phyloP scores from a whole-genome alignment of 2,329 filamentous ascomycete genomes.

The Bertia moriformis region DNA sequence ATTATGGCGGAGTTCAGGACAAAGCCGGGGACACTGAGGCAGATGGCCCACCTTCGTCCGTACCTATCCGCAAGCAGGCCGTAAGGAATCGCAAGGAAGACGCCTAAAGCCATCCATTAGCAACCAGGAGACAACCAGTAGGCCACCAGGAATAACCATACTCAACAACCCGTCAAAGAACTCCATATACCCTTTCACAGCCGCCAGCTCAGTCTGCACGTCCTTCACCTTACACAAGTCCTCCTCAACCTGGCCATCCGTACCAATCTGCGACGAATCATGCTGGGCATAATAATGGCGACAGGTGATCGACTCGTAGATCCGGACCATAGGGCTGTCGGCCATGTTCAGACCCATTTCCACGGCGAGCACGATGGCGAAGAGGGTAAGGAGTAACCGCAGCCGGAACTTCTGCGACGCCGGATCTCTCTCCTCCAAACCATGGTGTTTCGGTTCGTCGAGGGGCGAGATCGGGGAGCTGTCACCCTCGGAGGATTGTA shows the following conservation, averaged over 20 bases:
- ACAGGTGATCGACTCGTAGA: slow-evolving; percentile 32
- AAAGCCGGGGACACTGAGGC: slow-evolving; percentile 23
- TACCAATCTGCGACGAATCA: slow-evolving; percentile 24
- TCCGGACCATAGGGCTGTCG: slow-evolving; percentile 26
- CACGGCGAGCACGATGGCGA: slow-evolving; percentile 23
- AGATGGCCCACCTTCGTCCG: slow-evolving; percentile 27
- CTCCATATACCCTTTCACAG: slow-evolving; percentile 31
- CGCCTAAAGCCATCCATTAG: slow-evolving; percentile 11
- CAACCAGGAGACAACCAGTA: neutral
- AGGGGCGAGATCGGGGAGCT: neutral
- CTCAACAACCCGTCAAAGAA: slow-evolving; percentile 27
- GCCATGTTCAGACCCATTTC: slow-evolving; percentile 27
- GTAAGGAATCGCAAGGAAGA: slow-evolving; percentile 29
- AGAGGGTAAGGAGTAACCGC: slow-evolving; percentile 21
- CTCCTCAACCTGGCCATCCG: slow-evolving; percentile 25
- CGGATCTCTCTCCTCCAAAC: too few relatives aligned
- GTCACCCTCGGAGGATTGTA: slow-evolving; percentile 6
- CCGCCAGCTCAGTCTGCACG: slow-evolving; percentile 30
- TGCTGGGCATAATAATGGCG: slow-evolving; percentile 22
- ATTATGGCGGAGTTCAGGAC: slow-evolving; percentile 15
- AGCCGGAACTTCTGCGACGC: slow-evolving; percentile 8
- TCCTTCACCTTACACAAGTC: slow-evolving; percentile 30
- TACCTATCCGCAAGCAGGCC: slow-evolving; percentile 29
- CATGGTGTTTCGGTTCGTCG: neutral
- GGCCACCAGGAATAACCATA: slow-evolving; percentile 8